phyloP scores from a whole-genome alignment of 2,329 filamentous ascomycete genomes.

The Alternaria arborescens region DNA sequence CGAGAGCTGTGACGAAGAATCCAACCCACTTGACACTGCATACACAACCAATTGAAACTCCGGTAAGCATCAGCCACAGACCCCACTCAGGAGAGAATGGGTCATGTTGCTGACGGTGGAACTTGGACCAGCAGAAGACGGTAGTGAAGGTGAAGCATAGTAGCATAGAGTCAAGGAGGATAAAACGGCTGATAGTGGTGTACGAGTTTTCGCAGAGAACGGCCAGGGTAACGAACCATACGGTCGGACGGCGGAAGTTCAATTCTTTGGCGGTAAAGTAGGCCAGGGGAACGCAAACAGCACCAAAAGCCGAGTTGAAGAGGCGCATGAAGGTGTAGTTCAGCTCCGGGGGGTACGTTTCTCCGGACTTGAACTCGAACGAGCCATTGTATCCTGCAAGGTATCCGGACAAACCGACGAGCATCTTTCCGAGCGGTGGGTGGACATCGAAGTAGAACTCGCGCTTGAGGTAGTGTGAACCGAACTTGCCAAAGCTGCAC shows the following conservation, averaged over 20 bases:
- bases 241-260: slow-evolving; percentile 82
- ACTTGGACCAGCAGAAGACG: slow-evolving; percentile 95
- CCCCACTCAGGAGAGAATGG: slow-evolving; percentile 95
- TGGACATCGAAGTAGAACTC: slow-evolving; percentile 99
- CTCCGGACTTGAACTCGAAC: slow-evolving; percentile 99
- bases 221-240: slow-evolving; percentile 96
- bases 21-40: slow-evolving; percentile 99
- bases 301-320: slow-evolving; percentile 96
- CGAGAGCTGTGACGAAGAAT: slow-evolving; percentile 91
- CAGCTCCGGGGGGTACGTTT: slow-evolving; percentile 90
- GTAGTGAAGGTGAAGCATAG: slow-evolving; percentile 99
- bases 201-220: slow-evolving; percentile 99
- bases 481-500: slow-evolving; percentile 89
- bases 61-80: slow-evolving; percentile 91
- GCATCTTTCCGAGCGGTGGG: slow-evolving; percentile 96
- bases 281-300: slow-evolving; percentile 88
- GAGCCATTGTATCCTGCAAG: slow-evolving; percentile 98
- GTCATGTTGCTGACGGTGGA: slow-evolving; percentile 85
- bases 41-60: slow-evolving; percentile 95
- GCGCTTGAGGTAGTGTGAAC: slow-evolving; percentile 97
- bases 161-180: slow-evolving; percentile 97
- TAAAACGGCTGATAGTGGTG: slow-evolving; percentile 98
- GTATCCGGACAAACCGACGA: slow-evolving; percentile 94
- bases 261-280: slow-evolving; percentile 95
- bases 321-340: slow-evolving; percentile 99